phyloP scores from a whole-genome alignment of 176 grass and related monocot species.

The Triticum monococcum region DNA sequence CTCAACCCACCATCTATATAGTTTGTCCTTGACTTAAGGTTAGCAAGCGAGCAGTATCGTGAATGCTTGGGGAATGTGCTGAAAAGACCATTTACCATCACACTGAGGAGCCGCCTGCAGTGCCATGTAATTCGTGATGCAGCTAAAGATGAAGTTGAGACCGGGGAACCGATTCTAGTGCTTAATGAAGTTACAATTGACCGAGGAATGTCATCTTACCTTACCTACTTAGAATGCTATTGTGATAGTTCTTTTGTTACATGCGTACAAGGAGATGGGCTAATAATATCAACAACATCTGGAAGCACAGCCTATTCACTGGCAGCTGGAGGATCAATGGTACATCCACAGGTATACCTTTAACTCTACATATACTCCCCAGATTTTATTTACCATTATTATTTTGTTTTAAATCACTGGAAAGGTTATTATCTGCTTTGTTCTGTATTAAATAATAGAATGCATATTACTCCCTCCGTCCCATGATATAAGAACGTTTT shows the following conservation, averaged over 20 bases:
- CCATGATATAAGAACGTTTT: too few species aligned
- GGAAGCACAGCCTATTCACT: constrained; percentile 82
- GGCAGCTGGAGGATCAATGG: constrained; percentile 84
- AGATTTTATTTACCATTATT: constrained; percentile 13
- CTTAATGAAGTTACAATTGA: constrained; percentile 81
- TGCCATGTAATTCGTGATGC: constrained; percentile 73
- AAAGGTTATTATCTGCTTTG: background rate
- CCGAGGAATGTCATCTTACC: constrained; percentile 76
- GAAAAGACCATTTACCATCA: constrained; percentile 71
- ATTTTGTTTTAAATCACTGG: background rate
- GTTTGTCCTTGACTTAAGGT: constrained; percentile 50
- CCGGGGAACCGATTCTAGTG: constrained; percentile 69
- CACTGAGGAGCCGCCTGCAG: constrained; percentile 59
- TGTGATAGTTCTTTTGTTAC: constrained; percentile 83
- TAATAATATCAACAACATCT: constrained; percentile 80
- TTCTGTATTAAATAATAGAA: background rate
- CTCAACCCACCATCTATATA: background rate
- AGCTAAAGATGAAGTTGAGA: constrained; percentile 64
- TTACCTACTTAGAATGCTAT: constrained; percentile 78
- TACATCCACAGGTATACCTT: constrained; percentile 69
- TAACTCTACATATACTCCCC: background rate
- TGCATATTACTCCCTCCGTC: too few species aligned
- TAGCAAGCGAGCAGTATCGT: constrained; percentile 65
- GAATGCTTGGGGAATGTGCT: constrained; percentile 64
- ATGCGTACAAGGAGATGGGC: constrained; percentile 71